Percentiles rank a stretch among this genome's conserved stretches.
phyloP scores from a whole-genome alignment of 2,329 filamentous ascomycete genomes.

The Fusarium albidum region DNA sequence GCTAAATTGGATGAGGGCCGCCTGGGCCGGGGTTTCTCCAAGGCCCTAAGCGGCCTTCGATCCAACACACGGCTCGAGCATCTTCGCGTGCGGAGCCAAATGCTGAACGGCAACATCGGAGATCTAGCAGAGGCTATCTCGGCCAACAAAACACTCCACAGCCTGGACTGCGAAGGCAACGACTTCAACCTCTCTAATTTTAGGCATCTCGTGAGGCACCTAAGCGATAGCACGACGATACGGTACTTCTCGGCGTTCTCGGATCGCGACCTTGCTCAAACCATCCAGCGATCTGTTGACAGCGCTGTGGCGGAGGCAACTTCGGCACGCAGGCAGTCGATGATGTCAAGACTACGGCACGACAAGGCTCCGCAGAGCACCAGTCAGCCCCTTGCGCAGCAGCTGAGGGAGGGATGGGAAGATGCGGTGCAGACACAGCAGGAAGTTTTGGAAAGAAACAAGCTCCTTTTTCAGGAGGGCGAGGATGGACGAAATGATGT shows the following conservation, averaged over 20 bases:
- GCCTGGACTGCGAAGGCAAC: slow-evolving; percentile 64
- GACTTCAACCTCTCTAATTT: slow-evolving; percentile 62
- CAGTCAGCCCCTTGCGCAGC: slow-evolving; percentile 47
- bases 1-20: slow-evolving; percentile 66
- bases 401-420: slow-evolving; percentile 52
- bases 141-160: slow-evolving; percentile 57
- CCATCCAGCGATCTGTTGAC: slow-evolving; percentile 46
- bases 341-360: slow-evolving; percentile 45
- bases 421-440: slow-evolving; percentile 44
- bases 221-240: slow-evolving; percentile 54
- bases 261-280: slow-evolving; percentile 45
- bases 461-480: slow-evolving; percentile 39
- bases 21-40: slow-evolving; percentile 61
- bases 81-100: slow-evolving; percentile 64
- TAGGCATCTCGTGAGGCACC: slow-evolving; percentile 54
- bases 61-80: slow-evolving; percentile 56
- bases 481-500: slow-evolving; percentile 35
- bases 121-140: slow-evolving; percentile 60
- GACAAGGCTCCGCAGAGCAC: slow-evolving; percentile 42
- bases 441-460: slow-evolving; percentile 48
- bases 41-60: slow-evolving; percentile 56
- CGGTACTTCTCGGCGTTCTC: slow-evolving; percentile 54
- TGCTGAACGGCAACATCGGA: slow-evolving; percentile 62
- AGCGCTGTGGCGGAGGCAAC: slow-evolving; percentile 39
- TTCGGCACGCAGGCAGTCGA: slow-evolving; percentile 44